phyloP scores from a whole-genome alignment of 2,329 filamentous ascomycete species.

The Taxawa tesnikishii region DNA sequence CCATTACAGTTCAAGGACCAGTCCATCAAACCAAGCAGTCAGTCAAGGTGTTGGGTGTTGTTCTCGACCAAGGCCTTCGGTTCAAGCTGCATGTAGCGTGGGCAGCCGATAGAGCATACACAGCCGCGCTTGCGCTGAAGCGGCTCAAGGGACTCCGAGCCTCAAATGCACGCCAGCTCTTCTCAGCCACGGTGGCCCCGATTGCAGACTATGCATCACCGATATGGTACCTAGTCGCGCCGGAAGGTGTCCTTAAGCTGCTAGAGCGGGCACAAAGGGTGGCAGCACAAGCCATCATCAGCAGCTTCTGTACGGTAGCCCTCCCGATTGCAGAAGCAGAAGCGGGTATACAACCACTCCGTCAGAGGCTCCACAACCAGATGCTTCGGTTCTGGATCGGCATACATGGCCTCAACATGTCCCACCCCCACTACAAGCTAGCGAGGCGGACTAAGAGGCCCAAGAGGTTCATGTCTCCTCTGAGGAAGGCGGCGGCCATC shows the following conservation, averaged over 20 bases:
- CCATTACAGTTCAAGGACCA: background rate
- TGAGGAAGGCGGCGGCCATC: too few relatives aligned
- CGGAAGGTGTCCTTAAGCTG: too few relatives aligned
- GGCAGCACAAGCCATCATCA: too few relatives aligned
- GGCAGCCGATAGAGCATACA: conserved; percentile 1
- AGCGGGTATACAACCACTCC: background rate
- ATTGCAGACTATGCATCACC: conserved; percentile 11
- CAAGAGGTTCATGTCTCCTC: too few relatives aligned
- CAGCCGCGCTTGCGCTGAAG: conserved; percentile 10
- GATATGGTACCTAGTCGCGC: conserved; percentile 5
- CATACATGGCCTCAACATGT: too few relatives aligned
- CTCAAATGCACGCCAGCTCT: conserved; percentile 10
- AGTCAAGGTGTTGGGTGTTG: background rate
- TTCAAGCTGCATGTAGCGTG: conserved; percentile 1
- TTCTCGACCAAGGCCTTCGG: conserved; percentile 1
- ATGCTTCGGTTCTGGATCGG: conserved; percentile 4
- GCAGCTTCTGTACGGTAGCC: too few relatives aligned
- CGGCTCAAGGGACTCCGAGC: conserved; percentile 9
- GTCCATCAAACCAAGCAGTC: conserved; percentile 1
- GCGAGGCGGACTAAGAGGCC: too few relatives aligned
- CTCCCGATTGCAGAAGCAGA: conserved; percentile 1
- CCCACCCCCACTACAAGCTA: too few relatives aligned
- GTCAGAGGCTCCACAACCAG: conserved; percentile 2
- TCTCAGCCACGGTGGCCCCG: conserved; percentile 9
- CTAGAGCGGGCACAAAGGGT: too few relatives aligned